Evolutionary conservation across 225 moss, liverwort and hornwort species (phyloP), one percentile per base, ranked within the genome.

Genomic region (Bryoerythrophyllum caledonicum): DNA sequence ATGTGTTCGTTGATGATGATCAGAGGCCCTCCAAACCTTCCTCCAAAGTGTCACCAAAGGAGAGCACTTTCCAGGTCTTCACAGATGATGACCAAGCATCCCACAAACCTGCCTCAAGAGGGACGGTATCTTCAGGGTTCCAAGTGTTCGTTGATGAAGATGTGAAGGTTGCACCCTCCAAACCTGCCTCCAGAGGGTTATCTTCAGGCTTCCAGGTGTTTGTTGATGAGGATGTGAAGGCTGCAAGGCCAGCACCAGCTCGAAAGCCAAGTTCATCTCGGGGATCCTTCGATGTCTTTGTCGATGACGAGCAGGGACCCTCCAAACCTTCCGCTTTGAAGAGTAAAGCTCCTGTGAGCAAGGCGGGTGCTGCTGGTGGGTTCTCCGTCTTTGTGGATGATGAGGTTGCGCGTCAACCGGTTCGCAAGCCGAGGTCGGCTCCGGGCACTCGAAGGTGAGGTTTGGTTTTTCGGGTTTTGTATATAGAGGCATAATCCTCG

Each of bases 381-480:
- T 85, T 88, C 64, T 77, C 88, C 15, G 38, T 88, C 40, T 92
- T 83, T 58, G 75, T 83, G 43, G 92, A 92, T 66, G 86, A 92
- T 2, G 90, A 87, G 24, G 16, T 82, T 2, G 61, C 61, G 5
- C 27, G 38, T 41, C 72, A 80, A 70, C 70, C 41, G 20, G 63
- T 72, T 57, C 78, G 83, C 53, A 83, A 77, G 38, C 63, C 80
- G 2, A 76, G 62, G 44, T 51, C 65, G 69, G 66, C 46, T 60
- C 61, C 76, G 7, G 73, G 62, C 70, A 62, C 34, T 12, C 74
- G 70, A 79, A 79, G 79, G 32, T 88, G 67, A 40, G 16, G 5
- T 0, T 43, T 43, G 43, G 3, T 40, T 40, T 40, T 7, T 4
- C 30, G 30, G 12, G 26, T 55, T 62, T 62, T n/a, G 16, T 0